phyloP scores from a whole-genome alignment of 2,329 filamentous ascomycete species.

The Teratosphaeria zuluensis region DNA sequence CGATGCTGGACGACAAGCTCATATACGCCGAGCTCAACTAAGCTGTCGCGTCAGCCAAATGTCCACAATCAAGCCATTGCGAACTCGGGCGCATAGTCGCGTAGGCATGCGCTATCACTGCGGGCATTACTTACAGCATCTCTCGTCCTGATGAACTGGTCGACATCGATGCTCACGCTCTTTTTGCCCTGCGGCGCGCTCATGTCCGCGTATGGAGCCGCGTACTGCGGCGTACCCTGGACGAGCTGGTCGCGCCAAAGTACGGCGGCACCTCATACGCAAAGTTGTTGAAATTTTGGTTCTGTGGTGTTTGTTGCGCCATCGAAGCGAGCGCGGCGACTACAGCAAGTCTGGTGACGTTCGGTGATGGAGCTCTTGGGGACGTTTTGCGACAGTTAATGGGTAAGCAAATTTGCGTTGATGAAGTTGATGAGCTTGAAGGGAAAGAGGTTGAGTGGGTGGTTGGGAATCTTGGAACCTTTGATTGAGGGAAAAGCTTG shows the following conservation, averaged over 20 bases:
- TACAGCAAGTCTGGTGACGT: not conserved
- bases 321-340: not conserved
- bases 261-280: constrained; percentile 1
- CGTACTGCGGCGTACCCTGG: not conserved
- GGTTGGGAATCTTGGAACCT: not conserved
- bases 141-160: constrained; percentile 66
- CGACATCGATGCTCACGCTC: constrained; percentile 10
- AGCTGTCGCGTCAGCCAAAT: constrained; percentile 4
- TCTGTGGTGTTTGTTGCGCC: not conserved
- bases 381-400: not conserved
- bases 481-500: not conserved
- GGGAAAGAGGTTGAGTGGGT: not conserved
- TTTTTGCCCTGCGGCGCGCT: constrained; percentile 1
- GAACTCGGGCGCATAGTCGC: constrained; percentile 4
- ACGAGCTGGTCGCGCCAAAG: constrained; percentile 2
- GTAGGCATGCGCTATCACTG: constrained; percentile 6
- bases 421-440: not conserved
- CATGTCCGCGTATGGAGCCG: constrained; percentile 1
- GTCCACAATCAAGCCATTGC: not conserved
- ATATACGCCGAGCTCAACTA: constrained; percentile 70
- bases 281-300: constrained; percentile 1
- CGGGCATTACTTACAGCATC: constrained; percentile 58
- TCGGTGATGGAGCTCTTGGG: not conserved
- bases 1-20: constrained; percentile 69
- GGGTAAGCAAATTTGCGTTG: not conserved